Evolutionary conservation across 164 flowering plant genomes (phyloP).

Genomic region (Cinnamomum micranthum): DNA sequence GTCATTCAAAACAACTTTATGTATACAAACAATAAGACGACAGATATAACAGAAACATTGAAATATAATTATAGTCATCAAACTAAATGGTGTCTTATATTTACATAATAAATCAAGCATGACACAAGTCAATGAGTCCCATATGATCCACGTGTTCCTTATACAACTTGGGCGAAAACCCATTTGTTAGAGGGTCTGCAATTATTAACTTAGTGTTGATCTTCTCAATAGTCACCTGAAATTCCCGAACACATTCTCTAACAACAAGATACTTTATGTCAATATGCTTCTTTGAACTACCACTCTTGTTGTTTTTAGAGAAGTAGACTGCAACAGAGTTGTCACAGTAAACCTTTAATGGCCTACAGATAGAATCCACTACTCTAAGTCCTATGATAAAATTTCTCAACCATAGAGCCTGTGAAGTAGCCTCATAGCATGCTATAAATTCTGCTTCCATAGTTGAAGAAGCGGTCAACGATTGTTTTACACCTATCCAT

Average conservation of each 20-base stretch:
- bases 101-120: not conserved
- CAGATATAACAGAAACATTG: not conserved
- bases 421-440: not conserved
- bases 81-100: not conserved
- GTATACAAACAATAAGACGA: not conserved
- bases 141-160: not conserved
- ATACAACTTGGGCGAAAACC: not conserved
- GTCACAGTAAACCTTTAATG: too few relatives aligned
- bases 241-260: not conserved
- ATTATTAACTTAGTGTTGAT: not conserved
- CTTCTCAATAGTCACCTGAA: not conserved
- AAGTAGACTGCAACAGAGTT: too few relatives aligned
- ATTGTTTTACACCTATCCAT: not conserved
- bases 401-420: too few relatives aligned
- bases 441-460: not conserved
- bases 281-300: conserved; percentile 5
- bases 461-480: not conserved
- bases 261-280: not conserved
- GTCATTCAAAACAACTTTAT: not conserved
- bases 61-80: not conserved
- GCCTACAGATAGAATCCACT: too few relatives aligned
- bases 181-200: conserved; percentile 7
- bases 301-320: not conserved
- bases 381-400: not conserved
- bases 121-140: not conserved